Evolutionary conservation across 148 eudicot genomes (phyloP), one percentile per base, ranked within the genome.

Genomic region (Vaccinium myrtillus): DNA sequence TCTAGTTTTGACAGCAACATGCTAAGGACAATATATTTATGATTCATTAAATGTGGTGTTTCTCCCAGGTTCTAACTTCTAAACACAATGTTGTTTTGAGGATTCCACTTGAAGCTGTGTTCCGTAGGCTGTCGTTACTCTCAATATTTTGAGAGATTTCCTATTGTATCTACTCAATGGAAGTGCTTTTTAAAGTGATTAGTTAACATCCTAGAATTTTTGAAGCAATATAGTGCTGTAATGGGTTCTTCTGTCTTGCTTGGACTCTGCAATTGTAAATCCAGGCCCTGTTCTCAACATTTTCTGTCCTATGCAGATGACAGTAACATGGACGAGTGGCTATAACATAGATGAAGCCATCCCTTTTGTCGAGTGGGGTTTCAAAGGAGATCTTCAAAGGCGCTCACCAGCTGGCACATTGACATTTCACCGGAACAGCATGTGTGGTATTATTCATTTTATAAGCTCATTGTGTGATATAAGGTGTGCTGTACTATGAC

Each of bases 301-400:
- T 27, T 51, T 81, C 2, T 74, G 30, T 5, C 30, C 82, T 79
- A 8, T 56, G 61, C 88, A 92, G 95, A 91, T 91, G 91, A 91
- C 95, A 49, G 90, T 92, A 86, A 92, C 93, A 21, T 92, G 95
- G 95, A 92, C 95, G 15, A 92, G 95, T 85, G 95, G 95, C 46
- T 92, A 92, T 84, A 87, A 87, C 89, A 90, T 91, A 23, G 87
- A 90, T 39, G 90, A 92, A 88, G 95, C 95, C 74, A 78, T 79
- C 39, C 92, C 95, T 75, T 87, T 92, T 83, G 91, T 92, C 18
- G 88, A 90, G 85, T 92, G 95, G 95, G 95, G 91, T 36, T 84
- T 82, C 21, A 78, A 25, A 36, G 89, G 88, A 70, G n/a, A 81
- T 78, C 49, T 15, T 65, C 48, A 84, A 63, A 90, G 27, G 75